Evolutionary conservation across 2,329 filamentous ascomycete genomes (phyloP), one percentile per base, ranked within the genome.

Genomic region (Claviceps sp.): DNA sequence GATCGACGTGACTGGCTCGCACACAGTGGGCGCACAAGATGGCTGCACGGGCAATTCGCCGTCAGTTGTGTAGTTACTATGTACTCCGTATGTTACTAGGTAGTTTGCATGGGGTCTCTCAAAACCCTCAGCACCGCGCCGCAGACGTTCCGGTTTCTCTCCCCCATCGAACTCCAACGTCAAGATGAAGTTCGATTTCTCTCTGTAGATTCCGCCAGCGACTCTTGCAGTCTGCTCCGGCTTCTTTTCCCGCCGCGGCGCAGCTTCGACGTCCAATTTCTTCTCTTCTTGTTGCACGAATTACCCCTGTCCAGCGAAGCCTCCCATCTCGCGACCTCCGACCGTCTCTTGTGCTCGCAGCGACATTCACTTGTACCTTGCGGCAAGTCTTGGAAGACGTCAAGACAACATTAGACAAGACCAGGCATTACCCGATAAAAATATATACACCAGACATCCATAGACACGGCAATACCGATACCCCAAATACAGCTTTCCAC

Each of bases 191-290:
- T 75, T 76, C 72, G 72, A 71, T 66, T 72, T 62, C 63, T 68
- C 67, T 69, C 69, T 77, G 65, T 78, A 72, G 71, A 60, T 65
- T 65, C 67, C 63, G 60, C 69, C 70, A 72, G 71, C 75, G 73
- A 74, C 74, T 76, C 68, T 67, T 60, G 71, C 71, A 76, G 75
- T 78, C 74, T 75, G 75, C 75, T 76, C 62, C 62, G 65, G 67
- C 62, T 54, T 62, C 62, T 65, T 62, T 65, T 67, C 63, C 64
- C 65, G 70, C 66, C 60, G 66, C 66, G 63, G 62, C 65, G 60
- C 63, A 34, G 30, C 30, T 34, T 34, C 30, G 30, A 34, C 48
- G 48, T 51, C 43, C 43, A 34, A 53, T 55, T 55, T 51, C 38
- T 50, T 52, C 54, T 53, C 30, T 34, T 34, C 30, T 4, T 34